Evolutionary conservation across 805 yeast species (phyloP).

Genomic region (Torulaspora delbrueckii): DNA sequence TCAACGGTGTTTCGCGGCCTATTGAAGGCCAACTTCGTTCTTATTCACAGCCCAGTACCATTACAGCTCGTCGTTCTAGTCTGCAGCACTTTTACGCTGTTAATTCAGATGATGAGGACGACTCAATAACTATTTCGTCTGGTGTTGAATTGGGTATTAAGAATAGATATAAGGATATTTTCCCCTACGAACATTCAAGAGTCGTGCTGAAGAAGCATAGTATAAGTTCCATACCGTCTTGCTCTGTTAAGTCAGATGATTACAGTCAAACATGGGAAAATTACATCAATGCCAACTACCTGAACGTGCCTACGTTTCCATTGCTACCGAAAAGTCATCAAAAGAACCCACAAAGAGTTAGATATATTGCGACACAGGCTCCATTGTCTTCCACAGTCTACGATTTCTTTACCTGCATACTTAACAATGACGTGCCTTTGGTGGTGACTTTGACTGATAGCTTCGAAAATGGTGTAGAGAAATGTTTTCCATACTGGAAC

Average conservation of each 20-base stretch:
- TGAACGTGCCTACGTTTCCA: constrained; percentile 31
- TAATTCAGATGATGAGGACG: constrained; percentile 24
- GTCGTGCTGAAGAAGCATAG: constrained; percentile 48
- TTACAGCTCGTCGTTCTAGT: constrained; percentile 1
- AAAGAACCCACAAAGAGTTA: constrained; percentile 34
- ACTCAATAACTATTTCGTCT: constrained; percentile 46
- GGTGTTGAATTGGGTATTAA: constrained; percentile 80
- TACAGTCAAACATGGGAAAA: constrained; percentile 38
- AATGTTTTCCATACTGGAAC: constrained; percentile 81
- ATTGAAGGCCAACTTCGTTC: constrained; percentile 16
- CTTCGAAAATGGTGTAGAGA: constrained; percentile 68
- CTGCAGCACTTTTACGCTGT: constrained; percentile 8
- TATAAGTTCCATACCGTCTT: not conserved
- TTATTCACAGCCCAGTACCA: constrained; percentile 21
- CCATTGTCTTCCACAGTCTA: constrained; percentile 69
- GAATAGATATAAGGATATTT: constrained; percentile 83
- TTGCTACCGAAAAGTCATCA: constrained; percentile 3
- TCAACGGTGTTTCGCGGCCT: not conserved
- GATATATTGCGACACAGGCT: constrained; percentile 86
- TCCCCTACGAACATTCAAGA: constrained; percentile 80
- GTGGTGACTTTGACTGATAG: constrained; percentile 74
- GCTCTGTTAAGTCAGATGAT: constrained; percentile 2
- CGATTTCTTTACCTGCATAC: constrained; percentile 80
- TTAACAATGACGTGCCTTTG: constrained; percentile 57
- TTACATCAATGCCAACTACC: constrained; percentile 85